Percentiles rank a stretch among this genome's conserved stretches.
Evolutionary conservation across 139 green algal species (phyloP).

Genomic region (Chlamydomonas sphaeroides): DNA sequence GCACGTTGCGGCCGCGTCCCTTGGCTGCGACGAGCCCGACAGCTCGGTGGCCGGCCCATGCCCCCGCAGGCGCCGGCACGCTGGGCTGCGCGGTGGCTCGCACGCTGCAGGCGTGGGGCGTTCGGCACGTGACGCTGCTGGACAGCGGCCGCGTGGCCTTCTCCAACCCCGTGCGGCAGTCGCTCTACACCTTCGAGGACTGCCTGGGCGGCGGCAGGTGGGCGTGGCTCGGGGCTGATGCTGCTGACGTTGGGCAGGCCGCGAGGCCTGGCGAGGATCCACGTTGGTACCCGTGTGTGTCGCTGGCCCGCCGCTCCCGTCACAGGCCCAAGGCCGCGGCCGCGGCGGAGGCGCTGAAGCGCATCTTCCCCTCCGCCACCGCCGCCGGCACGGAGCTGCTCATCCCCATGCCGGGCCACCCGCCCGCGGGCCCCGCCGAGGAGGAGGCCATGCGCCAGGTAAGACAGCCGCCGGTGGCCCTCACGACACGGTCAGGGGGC

Average conservation of each 20-base stretch:
- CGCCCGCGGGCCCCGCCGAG: slow-evolving; percentile 42
- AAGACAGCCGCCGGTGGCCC: too few species aligned
- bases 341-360: slow-evolving; percentile 81
- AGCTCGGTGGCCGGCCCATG: too few species aligned
- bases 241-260: too few species aligned
- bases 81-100: slow-evolving; percentile 94
- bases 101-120: slow-evolving; percentile 92
- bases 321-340: slow-evolving; percentile 84
- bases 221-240: background rate
- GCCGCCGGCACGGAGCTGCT: slow-evolving; percentile 63
- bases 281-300: too few species aligned
- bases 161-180: slow-evolving; percentile 94
- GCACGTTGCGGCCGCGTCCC: too few species aligned
- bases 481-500: too few species aligned
- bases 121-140: slow-evolving; percentile 88
- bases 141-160: slow-evolving; percentile 86
- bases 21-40: too few species aligned
- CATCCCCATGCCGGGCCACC: slow-evolving; percentile 95
- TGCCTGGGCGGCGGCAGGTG: slow-evolving; percentile 85
- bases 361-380: slow-evolving; percentile 75
- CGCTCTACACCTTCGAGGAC: slow-evolving; percentile 91
- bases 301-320: too few species aligned
- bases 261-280: too few species aligned
- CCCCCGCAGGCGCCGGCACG: slow-evolving; percentile 76
- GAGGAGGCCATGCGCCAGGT: slow-evolving; percentile 48